Conservation (phyloP, 2,329 filamentous ascomycete species). For the Pseudonectria foliicola region DNA sequence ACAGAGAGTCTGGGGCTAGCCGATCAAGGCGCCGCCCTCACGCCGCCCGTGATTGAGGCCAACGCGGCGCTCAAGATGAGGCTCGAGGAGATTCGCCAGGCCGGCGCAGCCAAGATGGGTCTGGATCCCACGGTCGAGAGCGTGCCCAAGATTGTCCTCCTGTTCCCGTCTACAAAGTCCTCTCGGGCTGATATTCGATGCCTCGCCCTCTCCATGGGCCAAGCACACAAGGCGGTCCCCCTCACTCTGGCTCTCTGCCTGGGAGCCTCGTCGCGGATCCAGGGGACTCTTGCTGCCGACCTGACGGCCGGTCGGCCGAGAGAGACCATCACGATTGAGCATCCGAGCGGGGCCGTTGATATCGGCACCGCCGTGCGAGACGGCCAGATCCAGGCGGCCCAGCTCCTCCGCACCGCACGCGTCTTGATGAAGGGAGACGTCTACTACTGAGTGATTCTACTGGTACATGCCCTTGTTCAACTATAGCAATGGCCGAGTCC, state of each 20-base stretch:
- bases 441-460: slow-evolving; percentile 38
- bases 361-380: slow-evolving; percentile 35
- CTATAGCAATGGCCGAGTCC: slow-evolving; percentile 1
- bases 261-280: slow-evolving; percentile 41
- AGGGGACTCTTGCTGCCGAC: slow-evolving; percentile 35
- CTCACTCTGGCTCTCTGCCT: slow-evolving; percentile 47
- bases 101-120: slow-evolving; percentile 55
- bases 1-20: slow-evolving; percentile 43
- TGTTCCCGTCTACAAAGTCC: slow-evolving; percentile 30
- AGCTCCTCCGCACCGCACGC: slow-evolving; percentile 40
- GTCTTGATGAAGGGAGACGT: slow-evolving; percentile 44
- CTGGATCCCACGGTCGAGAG: slow-evolving; percentile 39
- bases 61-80: slow-evolving; percentile 34
- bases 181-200: slow-evolving; percentile 34
- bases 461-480: no score
- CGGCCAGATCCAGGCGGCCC: slow-evolving; percentile 36
- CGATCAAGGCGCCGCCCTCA: slow-evolving; percentile 40
- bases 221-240: slow-evolving; percentile 50
- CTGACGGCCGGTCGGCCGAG: slow-evolving; percentile 17
- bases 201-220: slow-evolving; percentile 45
- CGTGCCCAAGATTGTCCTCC: slow-evolving; percentile 54
- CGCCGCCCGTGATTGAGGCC: slow-evolving; percentile 46
- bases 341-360: slow-evolving; percentile 40
- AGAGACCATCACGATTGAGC: slow-evolving; percentile 34
- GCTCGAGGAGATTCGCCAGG: slow-evolving; percentile 49